Evolutionary conservation across 108 stramenopile species (phyloP).

Genomic region (Schizochytrium sp.): DNA sequence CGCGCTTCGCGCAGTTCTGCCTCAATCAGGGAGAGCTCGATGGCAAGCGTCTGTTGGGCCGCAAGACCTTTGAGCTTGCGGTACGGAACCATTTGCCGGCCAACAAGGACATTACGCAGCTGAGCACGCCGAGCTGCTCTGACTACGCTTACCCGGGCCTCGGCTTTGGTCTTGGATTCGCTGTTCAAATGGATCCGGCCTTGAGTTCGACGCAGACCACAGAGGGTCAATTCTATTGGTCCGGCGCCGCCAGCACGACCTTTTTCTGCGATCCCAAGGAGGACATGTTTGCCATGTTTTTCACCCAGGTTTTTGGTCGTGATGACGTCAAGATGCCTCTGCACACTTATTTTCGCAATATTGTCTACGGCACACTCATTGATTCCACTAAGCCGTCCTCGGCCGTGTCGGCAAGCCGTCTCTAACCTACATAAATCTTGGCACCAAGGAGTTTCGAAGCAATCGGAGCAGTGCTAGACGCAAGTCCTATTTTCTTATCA

Average conservation of each 20-base stretch:
- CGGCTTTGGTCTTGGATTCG: conserved; percentile 25
- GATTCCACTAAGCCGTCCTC: background rate
- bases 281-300: conserved; percentile 18
- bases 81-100: conserved; percentile 11
- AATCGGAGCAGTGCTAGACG: too few species aligned
- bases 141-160: background rate
- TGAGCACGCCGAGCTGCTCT: background rate
- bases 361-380: background rate
- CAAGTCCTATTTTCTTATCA: too few species aligned
- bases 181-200: background rate
- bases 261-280: conserved; percentile 17
- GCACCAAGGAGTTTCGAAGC: too few species aligned
- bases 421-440: too few species aligned
- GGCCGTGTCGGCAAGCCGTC: too few species aligned
- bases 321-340: background rate
- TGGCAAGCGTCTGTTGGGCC: background rate
- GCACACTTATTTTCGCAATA: background rate
- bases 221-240: conserved; percentile 14
- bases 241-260: conserved; percentile 21
- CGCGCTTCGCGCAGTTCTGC: background rate
- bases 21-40: conserved; percentile 2
- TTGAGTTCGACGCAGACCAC: background rate
- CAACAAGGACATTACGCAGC: background rate
- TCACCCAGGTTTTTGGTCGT: conserved; percentile 16
- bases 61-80: background rate